phyloP scores from a whole-genome alignment of 2,329 filamentous ascomycete genomes.

The Penicillium sp. region DNA sequence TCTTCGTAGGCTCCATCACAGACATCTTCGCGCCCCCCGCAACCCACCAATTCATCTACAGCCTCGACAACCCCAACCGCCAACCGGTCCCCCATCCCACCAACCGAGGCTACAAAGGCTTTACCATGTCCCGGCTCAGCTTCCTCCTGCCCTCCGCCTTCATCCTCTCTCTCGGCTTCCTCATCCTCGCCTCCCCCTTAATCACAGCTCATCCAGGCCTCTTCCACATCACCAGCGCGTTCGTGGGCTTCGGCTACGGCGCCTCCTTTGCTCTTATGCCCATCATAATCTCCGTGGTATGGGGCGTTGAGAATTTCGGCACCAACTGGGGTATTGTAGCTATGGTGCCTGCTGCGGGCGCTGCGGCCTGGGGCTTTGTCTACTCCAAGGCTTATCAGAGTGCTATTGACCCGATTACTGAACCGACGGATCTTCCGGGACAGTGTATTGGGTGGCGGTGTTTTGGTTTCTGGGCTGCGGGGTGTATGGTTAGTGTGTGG shows the following conservation, averaged over 20 bases:
- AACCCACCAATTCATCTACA: conserved; percentile 55
- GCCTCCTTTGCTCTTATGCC: conserved; percentile 85
- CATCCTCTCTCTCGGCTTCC: conserved; percentile 70
- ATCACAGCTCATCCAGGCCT: conserved; percentile 73
- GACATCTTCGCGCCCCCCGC: conserved; percentile 75
- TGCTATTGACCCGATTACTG: conserved; percentile 15
- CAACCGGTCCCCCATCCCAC: conserved; percentile 26
- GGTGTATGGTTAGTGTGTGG: conserved; percentile 66
- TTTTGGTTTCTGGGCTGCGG: conserved; percentile 89
- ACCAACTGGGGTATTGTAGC: conserved; percentile 97
- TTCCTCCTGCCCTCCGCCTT: conserved; percentile 75
- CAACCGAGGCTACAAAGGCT: conserved; percentile 18
- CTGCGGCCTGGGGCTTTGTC: conserved; percentile 84
- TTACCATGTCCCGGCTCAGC: conserved; percentile 67
- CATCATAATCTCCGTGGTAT: conserved; percentile 93
- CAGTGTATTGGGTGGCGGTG: conserved; percentile 80
- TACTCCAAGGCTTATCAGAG: conserved; percentile 58
- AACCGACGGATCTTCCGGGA: conserved; percentile 22
- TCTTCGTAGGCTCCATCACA: conserved; percentile 84
- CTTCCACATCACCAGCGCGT: conserved; percentile 80
- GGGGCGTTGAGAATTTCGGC: conserved; percentile 97
- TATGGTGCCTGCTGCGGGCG: conserved; percentile 82
- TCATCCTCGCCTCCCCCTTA: conserved; percentile 73
- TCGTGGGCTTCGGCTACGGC: conserved; percentile 88
- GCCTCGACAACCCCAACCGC: conserved; percentile 32